Base-by-base conservation (phyloP, 805 yeast species). In the Yamadazyma akitaensis region DNA sequence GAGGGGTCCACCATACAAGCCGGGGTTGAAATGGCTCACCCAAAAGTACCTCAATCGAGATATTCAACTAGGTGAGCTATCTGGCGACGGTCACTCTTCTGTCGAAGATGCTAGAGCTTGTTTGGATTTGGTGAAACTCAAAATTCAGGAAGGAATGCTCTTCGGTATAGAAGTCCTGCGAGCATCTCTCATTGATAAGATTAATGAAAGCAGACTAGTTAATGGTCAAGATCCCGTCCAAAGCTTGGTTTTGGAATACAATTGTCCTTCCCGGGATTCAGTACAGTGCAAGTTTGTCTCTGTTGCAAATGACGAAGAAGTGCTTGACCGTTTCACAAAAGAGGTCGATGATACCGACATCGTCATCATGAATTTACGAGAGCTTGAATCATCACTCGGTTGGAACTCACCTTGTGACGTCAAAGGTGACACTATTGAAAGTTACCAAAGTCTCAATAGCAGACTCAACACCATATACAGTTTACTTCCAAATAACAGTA, bases 61-160 rank as follows among this genome's bases (percentile, higher is more conserved):
- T 0, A 92, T 92, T 43, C 98, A 94, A 63, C 66, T 65, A 21
- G 83, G 85, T n/a, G 74, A 73, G 21, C 53, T 49, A 3, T 53
- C 62, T 3, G 96, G 96, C 1, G 53, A 53, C 1, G 77, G 77
- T 14, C 98, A 92, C 64, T 86, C 91, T 44, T 85, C 98, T 0
- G 75, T 85, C 4, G 96, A 88, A 60, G 99, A 92, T 60, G 85
- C 96, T 11, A 62, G 62, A 25, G 82, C 96, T 0, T 88, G 96
- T 60, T 70, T 91, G 57, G 89, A 88, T 43, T 73, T 92, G 42
- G 79, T 87, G 1, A 82, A 86, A 54, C 55, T 81, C 53, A 90
- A 91, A 59, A 63, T 90, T 12, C 63, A 71, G 4, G 81, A 83
- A 46, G 97, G 97, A 1, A 60, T 65, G 5, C 65, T 73, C 2